Conservation (phyloP, 306 rosid genomes). For the Prunus fruticosa region DNA sequence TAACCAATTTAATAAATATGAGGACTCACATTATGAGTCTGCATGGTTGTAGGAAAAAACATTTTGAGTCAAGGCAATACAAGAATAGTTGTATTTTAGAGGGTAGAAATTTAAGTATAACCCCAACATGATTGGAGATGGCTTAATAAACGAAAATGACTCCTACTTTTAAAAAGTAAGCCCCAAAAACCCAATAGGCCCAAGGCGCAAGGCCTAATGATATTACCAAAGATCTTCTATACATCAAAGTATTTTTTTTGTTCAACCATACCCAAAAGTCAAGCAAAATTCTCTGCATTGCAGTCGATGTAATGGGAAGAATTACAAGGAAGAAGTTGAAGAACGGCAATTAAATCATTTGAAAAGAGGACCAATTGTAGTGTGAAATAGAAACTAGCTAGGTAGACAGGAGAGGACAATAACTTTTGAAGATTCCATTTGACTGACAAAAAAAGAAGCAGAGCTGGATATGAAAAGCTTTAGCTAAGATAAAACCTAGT, state of each 20-base stretch:
- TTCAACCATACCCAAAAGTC: not conserved
- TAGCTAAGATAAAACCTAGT: not conserved
- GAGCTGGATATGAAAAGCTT: not conserved
- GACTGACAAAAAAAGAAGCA: not conserved
- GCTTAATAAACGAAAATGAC: too few relatives aligned
- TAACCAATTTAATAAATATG: too few relatives aligned
- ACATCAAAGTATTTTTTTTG: not conserved
- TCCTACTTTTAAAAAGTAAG: too few relatives aligned
- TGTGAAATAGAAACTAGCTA: not conserved
- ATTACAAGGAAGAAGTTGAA: not conserved
- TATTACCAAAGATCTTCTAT: not conserved
- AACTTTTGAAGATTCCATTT: slow-evolving; percentile 4
- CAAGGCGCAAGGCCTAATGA: too few relatives aligned
- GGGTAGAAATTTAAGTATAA: too few relatives aligned
- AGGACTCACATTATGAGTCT: too few relatives aligned
- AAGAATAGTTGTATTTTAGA: too few relatives aligned
- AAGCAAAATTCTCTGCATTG: not conserved
- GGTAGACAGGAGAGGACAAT: not conserved
- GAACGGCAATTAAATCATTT: not conserved
- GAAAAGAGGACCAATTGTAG: not conserved
- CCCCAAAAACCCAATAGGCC: too few relatives aligned
- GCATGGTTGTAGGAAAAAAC: too few relatives aligned
- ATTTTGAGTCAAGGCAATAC: too few relatives aligned
- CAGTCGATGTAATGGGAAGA: not conserved
- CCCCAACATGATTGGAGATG: too few relatives aligned